Percentiles rank a stretch among this genome's conserved stretches.
These are phyloP conservation scores for Nigrograna mackinnonii DNA, from an alignment of 2,329 filamentous ascomycete species.

Conservation along the genomic window DNA sequence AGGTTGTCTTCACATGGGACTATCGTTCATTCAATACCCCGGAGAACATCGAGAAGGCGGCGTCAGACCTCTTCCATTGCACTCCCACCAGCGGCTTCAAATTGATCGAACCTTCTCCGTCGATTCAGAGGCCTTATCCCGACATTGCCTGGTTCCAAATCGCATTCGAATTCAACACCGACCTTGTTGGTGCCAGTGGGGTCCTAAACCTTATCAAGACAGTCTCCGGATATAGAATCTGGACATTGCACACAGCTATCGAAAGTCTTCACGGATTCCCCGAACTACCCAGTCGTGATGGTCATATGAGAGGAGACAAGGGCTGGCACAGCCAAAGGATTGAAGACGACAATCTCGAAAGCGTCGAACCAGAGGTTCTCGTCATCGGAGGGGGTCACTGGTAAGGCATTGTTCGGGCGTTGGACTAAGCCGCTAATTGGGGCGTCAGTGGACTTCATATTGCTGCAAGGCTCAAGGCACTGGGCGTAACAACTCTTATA, in stretches of 20 bases:
- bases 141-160: background rate
- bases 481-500: constrained; percentile 18
- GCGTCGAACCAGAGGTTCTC: constrained; percentile 10
- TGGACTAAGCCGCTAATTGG: constrained; percentile 10
- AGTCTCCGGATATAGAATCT: background rate
- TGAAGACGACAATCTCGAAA: constrained; percentile 5
- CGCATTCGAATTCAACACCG: background rate
- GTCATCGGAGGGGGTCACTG: constrained; percentile 25
- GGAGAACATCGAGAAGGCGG: constrained; percentile 8
- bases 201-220: background rate
- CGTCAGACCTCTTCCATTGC: constrained; percentile 2
- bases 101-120: background rate
- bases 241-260: background rate
- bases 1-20: constrained; percentile 11
- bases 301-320: background rate
- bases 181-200: background rate
- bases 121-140: background rate
- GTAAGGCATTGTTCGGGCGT: constrained; percentile 4
- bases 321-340: constrained; percentile 9
- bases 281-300: background rate
- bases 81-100: background rate
- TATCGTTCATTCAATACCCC: constrained; percentile 10
- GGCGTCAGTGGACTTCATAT: background rate
- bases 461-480: background rate
- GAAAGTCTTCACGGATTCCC: background rate